Conservation (phyloP, 2,329 filamentous ascomycete genomes). For the Podosphaera fusca region DNA sequence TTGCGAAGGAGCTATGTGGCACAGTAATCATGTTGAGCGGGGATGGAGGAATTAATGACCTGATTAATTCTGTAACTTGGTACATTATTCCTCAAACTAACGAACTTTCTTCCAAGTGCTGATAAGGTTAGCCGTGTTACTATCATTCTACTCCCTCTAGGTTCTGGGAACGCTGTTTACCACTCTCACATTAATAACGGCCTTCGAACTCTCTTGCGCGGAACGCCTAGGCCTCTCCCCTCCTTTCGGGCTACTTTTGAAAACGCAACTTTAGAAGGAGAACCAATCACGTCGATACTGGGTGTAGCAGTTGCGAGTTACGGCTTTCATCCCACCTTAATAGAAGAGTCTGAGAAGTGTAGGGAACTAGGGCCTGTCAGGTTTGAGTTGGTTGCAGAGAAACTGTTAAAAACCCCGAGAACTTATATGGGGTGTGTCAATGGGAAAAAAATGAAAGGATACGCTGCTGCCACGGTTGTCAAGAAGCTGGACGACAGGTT, state of each 20-base stretch:
- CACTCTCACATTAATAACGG: slow-evolving; percentile 24
- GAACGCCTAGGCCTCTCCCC: slow-evolving; percentile 30
- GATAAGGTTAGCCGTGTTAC: slow-evolving; percentile 7
- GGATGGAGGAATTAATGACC: slow-evolving; percentile 67
- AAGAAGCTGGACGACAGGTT: slow-evolving; percentile 1
- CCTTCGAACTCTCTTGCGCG: slow-evolving; percentile 35
- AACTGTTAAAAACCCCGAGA: slow-evolving; percentile 40
- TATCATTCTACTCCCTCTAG: slow-evolving; percentile 29
- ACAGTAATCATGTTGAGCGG: slow-evolving; percentile 63
- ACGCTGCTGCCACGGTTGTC: background rate
- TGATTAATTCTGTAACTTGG: slow-evolving; percentile 38
- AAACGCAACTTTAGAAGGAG: slow-evolving; percentile 11
- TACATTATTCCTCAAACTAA: slow-evolving; percentile 10
- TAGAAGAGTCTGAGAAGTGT: slow-evolving; percentile 78
- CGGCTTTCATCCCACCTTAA: slow-evolving; percentile 70
- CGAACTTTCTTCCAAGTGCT: background rate
- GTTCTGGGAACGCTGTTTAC: slow-evolving; percentile 42
- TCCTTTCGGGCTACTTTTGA: slow-evolving; percentile 40
- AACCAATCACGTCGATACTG: slow-evolving; percentile 22
- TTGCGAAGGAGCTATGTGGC: slow-evolving; percentile 30
- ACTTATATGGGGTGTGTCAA: slow-evolving; percentile 29
- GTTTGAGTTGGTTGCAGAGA: slow-evolving; percentile 65
- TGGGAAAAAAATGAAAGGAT: slow-evolving; percentile 1
- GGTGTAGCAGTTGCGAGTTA: slow-evolving; percentile 77
- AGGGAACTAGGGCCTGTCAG: slow-evolving; percentile 53